Evolutionary conservation across 306 rosid species (phyloP), one percentile per base, ranked within the genome.

Genomic region (Dalbergia oliveri): DNA sequence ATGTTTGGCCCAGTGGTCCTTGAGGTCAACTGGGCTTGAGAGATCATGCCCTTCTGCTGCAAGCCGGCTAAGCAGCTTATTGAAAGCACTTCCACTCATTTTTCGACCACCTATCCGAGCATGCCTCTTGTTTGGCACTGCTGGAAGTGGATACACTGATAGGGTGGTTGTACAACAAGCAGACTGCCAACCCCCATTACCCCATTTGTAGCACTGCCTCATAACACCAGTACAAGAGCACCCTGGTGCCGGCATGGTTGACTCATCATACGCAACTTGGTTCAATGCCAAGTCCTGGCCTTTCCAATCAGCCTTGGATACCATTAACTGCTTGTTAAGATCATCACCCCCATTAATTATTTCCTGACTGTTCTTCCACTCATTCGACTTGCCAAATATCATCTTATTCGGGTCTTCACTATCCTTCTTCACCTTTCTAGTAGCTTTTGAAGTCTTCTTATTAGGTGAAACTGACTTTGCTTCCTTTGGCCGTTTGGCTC

Each of bases 171-270:
- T 95, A 84, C 99, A 95, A 76, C 98, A 93, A 6, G 99, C 93
- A 73, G 99, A 95, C 57, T 95, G 99, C 99, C 99, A 95, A 23
- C 99, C 99, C 15, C 99, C 99, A 81, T 91, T 91, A 4, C 99
- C 98, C 99, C 98, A 96, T 84, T 96, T 96, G 93, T 96, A 96
- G 88, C 99, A 96, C 78, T 96, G 99, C 68, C 97, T 89, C 49
- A 82, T 78, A 16, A 82, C 86, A 69, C 97, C 93, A 1, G 99
- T 96, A 89, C 99, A 96, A 9, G 98, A 93, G 82, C 99, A 96
- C 5, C 85, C 88, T 1, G 99, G 99, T 0, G 97, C 90, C 57
- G 99, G 99, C 98, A 96, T 96, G 54, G 99, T 96, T 0, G 98
- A 88, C 73, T 96, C 99, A 45, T 96, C 99, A 34, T 86, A 96